phyloP scores from a whole-genome alignment of 1,139 yeast genomes.

The Nakaseomyces bracarensis region DNA sequence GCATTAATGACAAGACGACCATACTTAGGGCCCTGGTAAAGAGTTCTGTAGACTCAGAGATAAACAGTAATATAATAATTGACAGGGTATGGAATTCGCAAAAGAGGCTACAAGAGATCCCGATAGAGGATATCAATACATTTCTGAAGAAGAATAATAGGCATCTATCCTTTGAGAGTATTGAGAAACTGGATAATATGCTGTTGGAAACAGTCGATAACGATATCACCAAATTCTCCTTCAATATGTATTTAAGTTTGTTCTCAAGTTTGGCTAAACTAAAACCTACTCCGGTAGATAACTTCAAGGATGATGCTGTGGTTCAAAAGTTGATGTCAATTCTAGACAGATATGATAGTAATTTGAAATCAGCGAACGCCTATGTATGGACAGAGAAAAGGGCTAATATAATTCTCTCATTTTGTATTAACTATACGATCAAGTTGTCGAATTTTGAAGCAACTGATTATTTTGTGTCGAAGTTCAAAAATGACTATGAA shows the following conservation, averaged over 20 bases:
- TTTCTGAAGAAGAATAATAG: constrained; percentile 43
- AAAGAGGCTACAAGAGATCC: constrained; percentile 39
- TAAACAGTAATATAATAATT: constrained; percentile 45
- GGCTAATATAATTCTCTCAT: constrained; percentile 28
- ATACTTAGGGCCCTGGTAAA: not conserved
- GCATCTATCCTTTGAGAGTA: constrained; percentile 31
- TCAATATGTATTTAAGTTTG: constrained; percentile 38
- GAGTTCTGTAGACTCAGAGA: not conserved
- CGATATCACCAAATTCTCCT: constrained; percentile 30
- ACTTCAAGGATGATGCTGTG: constrained; percentile 31
- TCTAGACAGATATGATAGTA: constrained; percentile 38
- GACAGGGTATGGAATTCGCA: constrained; percentile 35
- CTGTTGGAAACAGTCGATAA: constrained; percentile 31
- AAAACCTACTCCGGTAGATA: constrained; percentile 21
- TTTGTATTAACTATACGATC: constrained; percentile 35
- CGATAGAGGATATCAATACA: constrained; percentile 34
- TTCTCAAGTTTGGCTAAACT: constrained; percentile 34
- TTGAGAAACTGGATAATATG: constrained; percentile 36
- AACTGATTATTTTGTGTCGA: constrained; percentile 38
- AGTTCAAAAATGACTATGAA: constrained; percentile 29
- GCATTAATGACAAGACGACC: constrained; percentile 39
- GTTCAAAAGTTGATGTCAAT: constrained; percentile 29
- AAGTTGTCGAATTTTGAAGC: constrained; percentile 37
- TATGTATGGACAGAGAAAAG: constrained; percentile 24
- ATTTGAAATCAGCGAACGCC: constrained; percentile 21